A percentile compares a stretch with the other conserved stretches of the same genome.
Evolutionary conservation across 768 basidiomycete species (phyloP).

Genomic region (Cystofilobasidium capitatum): DNA sequence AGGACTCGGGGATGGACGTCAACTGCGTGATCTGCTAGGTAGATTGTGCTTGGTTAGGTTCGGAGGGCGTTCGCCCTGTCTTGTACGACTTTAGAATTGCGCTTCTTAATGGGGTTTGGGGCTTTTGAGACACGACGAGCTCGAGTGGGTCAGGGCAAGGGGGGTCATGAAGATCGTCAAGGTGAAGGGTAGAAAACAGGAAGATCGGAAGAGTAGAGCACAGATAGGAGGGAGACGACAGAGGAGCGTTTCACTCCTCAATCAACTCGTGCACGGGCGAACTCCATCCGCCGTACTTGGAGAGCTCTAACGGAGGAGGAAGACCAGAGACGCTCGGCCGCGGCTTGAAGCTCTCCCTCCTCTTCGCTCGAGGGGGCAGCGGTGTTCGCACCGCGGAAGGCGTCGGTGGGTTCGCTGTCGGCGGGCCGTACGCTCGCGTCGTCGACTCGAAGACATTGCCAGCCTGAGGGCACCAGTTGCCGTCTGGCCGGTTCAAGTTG

Average conservation of each 20-base stretch:
- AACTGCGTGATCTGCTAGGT: conserved; percentile 4
- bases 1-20: conserved; percentile 3
- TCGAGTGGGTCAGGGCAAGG: too few relatives aligned
- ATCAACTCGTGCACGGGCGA: not conserved
- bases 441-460: not conserved
- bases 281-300: conserved; percentile 2
- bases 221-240: not conserved
- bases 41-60: not conserved
- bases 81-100: too few relatives aligned
- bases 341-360: conserved; percentile 74
- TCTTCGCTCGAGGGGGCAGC: conserved; percentile 17
- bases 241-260: not conserved
- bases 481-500: not conserved
- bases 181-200: not conserved
- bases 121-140: too few relatives aligned
- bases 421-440: not conserved
- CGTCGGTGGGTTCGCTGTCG: not conserved
- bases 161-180: too few relatives aligned
- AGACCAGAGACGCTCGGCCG: conserved; percentile 53
- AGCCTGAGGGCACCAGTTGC: not conserved
- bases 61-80: not conserved
- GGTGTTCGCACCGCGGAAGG: not conserved
- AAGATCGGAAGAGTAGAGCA: not conserved
- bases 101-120: too few relatives aligned
- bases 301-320: not conserved